Evolutionary conservation across 164 flowering plant genomes (phyloP), one percentile per base, ranked within the genome.

Genomic region (Magnolia changhungtana): DNA sequence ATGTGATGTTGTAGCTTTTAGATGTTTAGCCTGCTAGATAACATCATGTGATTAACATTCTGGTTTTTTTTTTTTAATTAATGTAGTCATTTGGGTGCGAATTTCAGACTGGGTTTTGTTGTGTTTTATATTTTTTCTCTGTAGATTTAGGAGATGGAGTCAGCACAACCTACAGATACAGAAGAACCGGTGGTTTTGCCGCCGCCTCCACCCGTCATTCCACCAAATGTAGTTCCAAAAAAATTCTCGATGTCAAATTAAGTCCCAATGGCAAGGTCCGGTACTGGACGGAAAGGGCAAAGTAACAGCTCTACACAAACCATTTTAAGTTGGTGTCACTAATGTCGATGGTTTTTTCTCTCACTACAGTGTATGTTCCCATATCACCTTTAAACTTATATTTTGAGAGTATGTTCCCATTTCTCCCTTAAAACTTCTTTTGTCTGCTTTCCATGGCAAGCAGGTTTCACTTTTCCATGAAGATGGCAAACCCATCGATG

Each of bases 401-500:
- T 64, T 11, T 18, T n/a, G 24, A 31, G 21, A 50, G 16, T 23
- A 5, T 24, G 24, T 21, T 6, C 16, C 20, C 64, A 16, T n/a
- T 77, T 0, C 2, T 27, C 1, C 27, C n/a, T 9, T 51, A 29
- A 9, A 9, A 27, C 21, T 7, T 75, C 50, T 11, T 10, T 52
- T 5, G 4, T 24, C 14, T 20, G 14, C 7, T 1, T 73, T 8
- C 10, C 21, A 67, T 29, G 70, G 23, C 63, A 20, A 58, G 59
- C 82, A 93, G 99, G 96, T 96, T 71, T 71, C 94, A 13, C 77
- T 94, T 10, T 76, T 69, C 11, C 90, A 90, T 78, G 98, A 96
- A 72, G 99, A 96, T 85, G 97, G 89, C 2, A 87, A 87, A n/a
- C 96, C 97, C 51, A 93, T 92, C 14, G 98, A 92, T 11, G 92